Evolutionary conservation across 768 basidiomycete species (phyloP).

Genomic region (Auricularia sp.): DNA sequence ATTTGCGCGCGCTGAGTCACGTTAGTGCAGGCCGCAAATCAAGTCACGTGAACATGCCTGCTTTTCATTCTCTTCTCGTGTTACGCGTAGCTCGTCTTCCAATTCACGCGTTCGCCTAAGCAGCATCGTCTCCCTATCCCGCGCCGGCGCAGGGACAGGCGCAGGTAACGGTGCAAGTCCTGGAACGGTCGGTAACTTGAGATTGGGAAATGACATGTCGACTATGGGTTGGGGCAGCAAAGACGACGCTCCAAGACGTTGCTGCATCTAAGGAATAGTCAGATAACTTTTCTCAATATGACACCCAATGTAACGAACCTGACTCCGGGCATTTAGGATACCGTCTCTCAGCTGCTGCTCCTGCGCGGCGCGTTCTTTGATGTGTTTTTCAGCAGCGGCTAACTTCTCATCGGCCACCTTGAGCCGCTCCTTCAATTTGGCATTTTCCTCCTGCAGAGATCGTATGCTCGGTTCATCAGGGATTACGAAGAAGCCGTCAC

Average conservation of each 20-base stretch:
- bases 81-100: conserved; percentile 61
- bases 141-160: conserved; percentile 40
- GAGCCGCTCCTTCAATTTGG: conserved; percentile 48
- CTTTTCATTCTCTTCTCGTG: conserved; percentile 70
- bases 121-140: conserved; percentile 44
- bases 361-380: conserved; percentile 68
- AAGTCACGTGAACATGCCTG: conserved; percentile 40
- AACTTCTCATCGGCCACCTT: conserved; percentile 48
- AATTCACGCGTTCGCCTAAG: conserved; percentile 54
- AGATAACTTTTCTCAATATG: neutral
- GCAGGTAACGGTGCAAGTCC: conserved; percentile 30
- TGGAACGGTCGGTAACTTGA: neutral
- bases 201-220: conserved; percentile 1
- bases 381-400: conserved; percentile 47
- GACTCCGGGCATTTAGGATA: conserved; percentile 60
- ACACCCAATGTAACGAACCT: conserved; percentile 32
- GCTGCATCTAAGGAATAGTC: conserved; percentile 5
- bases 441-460: conserved; percentile 59
- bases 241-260: conserved; percentile 7
- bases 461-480: conserved; percentile 47
- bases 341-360: conserved; percentile 72
- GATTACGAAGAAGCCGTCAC: conserved; percentile 68
- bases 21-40: neutral
- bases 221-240: conserved; percentile 44
- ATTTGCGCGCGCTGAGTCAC: conserved; percentile 66